phyloP scores from a whole-genome alignment of 768 basidiomycete species.

The Candolleomyces aberdarensis region DNA sequence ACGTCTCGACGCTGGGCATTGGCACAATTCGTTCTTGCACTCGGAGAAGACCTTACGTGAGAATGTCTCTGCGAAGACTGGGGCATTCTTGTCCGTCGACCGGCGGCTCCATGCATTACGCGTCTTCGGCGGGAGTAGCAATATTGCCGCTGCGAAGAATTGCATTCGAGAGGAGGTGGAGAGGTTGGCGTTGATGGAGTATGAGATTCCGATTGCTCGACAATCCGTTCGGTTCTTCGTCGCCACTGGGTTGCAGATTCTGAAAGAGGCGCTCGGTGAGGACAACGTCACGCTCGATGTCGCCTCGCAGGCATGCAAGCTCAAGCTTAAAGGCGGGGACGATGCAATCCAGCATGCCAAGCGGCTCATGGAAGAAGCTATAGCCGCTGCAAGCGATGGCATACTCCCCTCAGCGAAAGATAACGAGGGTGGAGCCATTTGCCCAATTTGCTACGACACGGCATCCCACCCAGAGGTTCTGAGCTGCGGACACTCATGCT shows the following conservation, averaged over 20 bases:
- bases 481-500: slow-evolving; percentile 67
- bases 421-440: slow-evolving; percentile 24
- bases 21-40: slow-evolving; percentile 44
- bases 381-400: not conserved
- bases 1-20: slow-evolving; percentile 39
- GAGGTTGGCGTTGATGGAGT: slow-evolving; percentile 41
- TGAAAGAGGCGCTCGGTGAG: slow-evolving; percentile 54
- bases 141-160: slow-evolving; percentile 38
- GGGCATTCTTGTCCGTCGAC: slow-evolving; percentile 44
- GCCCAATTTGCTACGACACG: slow-evolving; percentile 71
- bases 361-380: slow-evolving; percentile 36
- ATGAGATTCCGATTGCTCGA: slow-evolving; percentile 1
- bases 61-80: slow-evolving; percentile 30
- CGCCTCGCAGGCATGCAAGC: slow-evolving; percentile 28
- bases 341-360: slow-evolving; percentile 49
- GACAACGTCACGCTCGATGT: slow-evolving; percentile 48
- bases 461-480: slow-evolving; percentile 50
- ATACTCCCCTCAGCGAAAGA: not conserved
- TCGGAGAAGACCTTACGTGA: slow-evolving; percentile 29
- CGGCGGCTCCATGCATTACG: slow-evolving; percentile 42
- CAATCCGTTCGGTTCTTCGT: slow-evolving; percentile 40
- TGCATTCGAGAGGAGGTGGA: slow-evolving; percentile 47
- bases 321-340: slow-evolving; percentile 55
- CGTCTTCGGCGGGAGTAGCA: slow-evolving; percentile 39
- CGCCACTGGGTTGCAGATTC: slow-evolving; percentile 41